Evolutionary conservation across 1,139 yeast genomes (phyloP).

Genomic region (Lodderomyces elongisporus): DNA sequence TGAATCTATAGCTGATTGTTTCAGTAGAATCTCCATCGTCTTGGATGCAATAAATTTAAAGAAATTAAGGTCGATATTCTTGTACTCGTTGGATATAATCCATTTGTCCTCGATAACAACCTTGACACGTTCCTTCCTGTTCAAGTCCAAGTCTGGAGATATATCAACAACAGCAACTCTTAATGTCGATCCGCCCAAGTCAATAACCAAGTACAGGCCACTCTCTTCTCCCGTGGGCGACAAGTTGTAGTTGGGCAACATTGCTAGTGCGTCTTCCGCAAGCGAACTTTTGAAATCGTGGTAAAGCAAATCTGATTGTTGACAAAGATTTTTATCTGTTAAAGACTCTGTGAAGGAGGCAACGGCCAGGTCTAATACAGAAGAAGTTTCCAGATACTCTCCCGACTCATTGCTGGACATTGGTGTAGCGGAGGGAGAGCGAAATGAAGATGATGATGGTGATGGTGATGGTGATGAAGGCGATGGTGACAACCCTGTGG

Average conservation of each 20-base stretch:
- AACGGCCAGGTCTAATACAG: constrained; percentile 8
- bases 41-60: constrained; percentile 37
- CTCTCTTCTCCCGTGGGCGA: constrained; percentile 38
- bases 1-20: constrained; percentile 21
- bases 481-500: constrained; percentile 1
- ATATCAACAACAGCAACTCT: constrained; percentile 44
- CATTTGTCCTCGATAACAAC: constrained; percentile 35
- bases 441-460: constrained; percentile 1
- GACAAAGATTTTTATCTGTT: constrained; percentile 8
- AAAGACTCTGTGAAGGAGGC: constrained; percentile 13
- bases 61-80: constrained; percentile 34
- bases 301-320: constrained; percentile 16
- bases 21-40: constrained; percentile 26
- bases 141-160: constrained; percentile 8
- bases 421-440: constrained; percentile 5
- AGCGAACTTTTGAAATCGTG: constrained; percentile 30
- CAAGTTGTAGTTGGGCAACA: constrained; percentile 45
- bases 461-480: neutral
- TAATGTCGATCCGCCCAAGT: constrained; percentile 54
- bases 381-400: constrained; percentile 2
- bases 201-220: constrained; percentile 45
- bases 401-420: constrained; percentile 2
- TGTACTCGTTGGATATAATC: constrained; percentile 36
- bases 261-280: constrained; percentile 28
- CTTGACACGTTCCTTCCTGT: constrained; percentile 15